Evolutionary conservation across 768 basidiomycete genomes (phyloP).

Genomic region (Leccinum broughii): DNA sequence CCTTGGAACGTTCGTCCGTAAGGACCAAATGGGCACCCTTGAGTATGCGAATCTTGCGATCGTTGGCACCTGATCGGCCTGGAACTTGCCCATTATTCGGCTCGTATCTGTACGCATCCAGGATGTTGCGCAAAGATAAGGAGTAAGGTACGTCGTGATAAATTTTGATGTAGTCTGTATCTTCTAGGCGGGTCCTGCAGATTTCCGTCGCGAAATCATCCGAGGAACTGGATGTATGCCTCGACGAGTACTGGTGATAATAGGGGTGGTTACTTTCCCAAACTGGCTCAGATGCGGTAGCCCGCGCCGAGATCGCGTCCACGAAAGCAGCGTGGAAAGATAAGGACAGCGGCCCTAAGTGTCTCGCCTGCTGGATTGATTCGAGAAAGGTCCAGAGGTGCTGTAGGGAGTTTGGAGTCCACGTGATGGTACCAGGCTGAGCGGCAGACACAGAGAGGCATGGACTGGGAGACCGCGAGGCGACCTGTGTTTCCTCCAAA

Average conservation of each 20-base stretch:
- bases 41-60: conserved; percentile 45
- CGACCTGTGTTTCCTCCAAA: conserved; percentile 30
- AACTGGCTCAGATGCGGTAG: conserved; percentile 20
- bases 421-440: conserved; percentile 38
- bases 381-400: conserved; percentile 54
- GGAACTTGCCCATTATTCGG: conserved; percentile 8
- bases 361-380: conserved; percentile 36
- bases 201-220: conserved; percentile 17
- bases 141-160: conserved; percentile 55
- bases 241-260: conserved; percentile 19
- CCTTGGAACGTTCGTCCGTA: conserved; percentile 47
- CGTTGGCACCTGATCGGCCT: conserved; percentile 28
- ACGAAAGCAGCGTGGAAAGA: conserved; percentile 43
- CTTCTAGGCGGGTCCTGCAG: conserved; percentile 27
- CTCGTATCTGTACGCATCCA: conserved; percentile 51
- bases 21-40: conserved; percentile 50
- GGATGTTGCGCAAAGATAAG: conserved; percentile 47
- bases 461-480: conserved; percentile 21
- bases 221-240: conserved; percentile 5
- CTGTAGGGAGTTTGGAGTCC: conserved; percentile 45
- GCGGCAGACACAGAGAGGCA: conserved; percentile 14
- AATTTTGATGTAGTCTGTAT: conserved; percentile 55
- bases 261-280: conserved; percentile 29
- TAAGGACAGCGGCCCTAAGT: conserved; percentile 48
- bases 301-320: conserved; percentile 8